Evolutionary conservation across 352 stramenopile species (phyloP), one percentile per base, ranked within the genome.

Genomic region (Phytophthora nicotianae): DNA sequence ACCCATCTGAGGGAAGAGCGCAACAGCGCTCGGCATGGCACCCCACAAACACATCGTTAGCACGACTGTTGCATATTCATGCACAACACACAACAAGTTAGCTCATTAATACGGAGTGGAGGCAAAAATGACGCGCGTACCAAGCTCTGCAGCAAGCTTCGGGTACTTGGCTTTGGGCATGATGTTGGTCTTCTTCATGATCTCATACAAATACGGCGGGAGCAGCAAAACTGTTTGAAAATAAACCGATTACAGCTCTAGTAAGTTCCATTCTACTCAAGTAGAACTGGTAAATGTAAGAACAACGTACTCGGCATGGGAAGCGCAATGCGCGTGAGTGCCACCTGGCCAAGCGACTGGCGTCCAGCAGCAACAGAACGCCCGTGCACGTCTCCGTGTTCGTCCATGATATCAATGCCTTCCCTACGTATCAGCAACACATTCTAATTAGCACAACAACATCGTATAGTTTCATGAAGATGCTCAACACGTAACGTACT

Each of bases 381-480:
- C n/a, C 86, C 86, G 42, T 82, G 84, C 4, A 90, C 82, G 58
- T 89, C 76, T 35, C 86, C 84, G 32, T 95, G 79, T 17, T 88
- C 75, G 19, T 95, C 86, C 26, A 93, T 81, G 57, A 95, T 86
- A 51, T 95, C 86, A 58, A 95, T 95, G 13, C 86, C 86, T 35
- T 91, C 83, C 14, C 86, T 95, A 32, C 21, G 33, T 19, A 42
- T 3, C n/a, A 66, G 13, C 20, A 49, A 2, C 16, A 62, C 9
- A 48, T n/a, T 24, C 29, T 10, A 41, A 33, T 64, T 17, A 57
- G 33, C 20, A 52, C 17, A 57, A 29, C 2, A 43, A 20, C 29
- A 50, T n/a, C 16, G 51, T 50, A 38, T 59, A n/a, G n/a, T 21
- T 51, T 23, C 5, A 17, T 16, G 8, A 49, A n/a, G 20, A 27